Evolutionary conservation across 2,329 filamentous ascomycete species (phyloP).

Genomic region (Pseudogymnoascus sp.): DNA sequence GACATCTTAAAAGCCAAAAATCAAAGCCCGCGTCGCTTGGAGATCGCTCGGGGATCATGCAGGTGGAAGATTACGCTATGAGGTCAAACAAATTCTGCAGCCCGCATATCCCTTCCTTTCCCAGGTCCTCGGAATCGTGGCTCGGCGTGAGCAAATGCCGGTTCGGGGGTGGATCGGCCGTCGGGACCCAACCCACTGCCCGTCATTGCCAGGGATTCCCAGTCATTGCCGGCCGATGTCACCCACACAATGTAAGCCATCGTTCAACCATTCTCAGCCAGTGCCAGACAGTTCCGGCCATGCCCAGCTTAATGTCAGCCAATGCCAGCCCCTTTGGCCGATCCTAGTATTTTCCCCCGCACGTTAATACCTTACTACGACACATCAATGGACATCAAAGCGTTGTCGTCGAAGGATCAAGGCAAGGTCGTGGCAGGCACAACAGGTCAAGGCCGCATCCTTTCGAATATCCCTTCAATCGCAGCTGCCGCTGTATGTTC

Average conservation of each 20-base stretch:
- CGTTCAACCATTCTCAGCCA: neutral
- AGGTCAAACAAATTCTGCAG: neutral
- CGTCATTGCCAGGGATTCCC: neutral
- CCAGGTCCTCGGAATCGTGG: conserved; percentile 2
- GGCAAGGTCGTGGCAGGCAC: neutral
- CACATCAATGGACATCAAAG: neutral
- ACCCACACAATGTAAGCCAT: neutral
- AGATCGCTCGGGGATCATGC: neutral
- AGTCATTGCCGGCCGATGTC: neutral
- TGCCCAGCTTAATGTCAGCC: neutral
- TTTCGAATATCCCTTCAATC: neutral
- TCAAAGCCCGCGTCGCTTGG: neutral
- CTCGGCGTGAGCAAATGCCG: neutral
- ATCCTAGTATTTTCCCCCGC: neutral
- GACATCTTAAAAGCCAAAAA: conserved; percentile 5
- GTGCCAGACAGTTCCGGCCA: neutral
- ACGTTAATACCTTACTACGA: neutral
- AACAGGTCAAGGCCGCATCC: neutral
- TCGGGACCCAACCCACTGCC: neutral
- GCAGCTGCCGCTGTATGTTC: neutral
- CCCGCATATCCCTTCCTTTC: neutral
- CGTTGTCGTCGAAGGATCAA: neutral
- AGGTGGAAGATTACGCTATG: neutral
- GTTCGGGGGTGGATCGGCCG: neutral
- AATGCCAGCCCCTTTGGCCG: neutral